phyloP scores from a whole-genome alignment of 2,329 filamentous ascomycete genomes.

The Penicillium corylophilum region DNA sequence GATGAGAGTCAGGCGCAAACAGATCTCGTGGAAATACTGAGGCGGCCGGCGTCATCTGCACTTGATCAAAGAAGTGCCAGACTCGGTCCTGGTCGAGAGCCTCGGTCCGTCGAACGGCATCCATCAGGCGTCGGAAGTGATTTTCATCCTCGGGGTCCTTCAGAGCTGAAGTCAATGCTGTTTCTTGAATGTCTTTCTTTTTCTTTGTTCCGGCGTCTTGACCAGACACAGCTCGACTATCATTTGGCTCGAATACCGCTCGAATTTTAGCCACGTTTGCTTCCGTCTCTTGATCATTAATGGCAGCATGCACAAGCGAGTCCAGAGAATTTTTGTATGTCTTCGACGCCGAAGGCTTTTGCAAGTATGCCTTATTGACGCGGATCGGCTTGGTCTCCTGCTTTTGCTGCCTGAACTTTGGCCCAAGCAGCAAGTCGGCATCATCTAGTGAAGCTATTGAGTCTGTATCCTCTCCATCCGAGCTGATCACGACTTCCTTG shows the following conservation, averaged over 20 bases:
- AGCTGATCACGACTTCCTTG: constrained; percentile 58
- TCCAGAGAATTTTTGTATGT: constrained; percentile 65
- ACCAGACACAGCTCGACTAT: neutral
- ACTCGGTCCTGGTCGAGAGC: constrained; percentile 52
- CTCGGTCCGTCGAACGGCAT: constrained; percentile 62
- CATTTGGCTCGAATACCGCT: constrained; percentile 25
- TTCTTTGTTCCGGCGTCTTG: constrained; percentile 1
- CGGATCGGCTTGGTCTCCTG: neutral
- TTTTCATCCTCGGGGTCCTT: constrained; percentile 44
- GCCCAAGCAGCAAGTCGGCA: constrained; percentile 38
- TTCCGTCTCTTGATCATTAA: constrained; percentile 59
- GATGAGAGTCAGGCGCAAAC: constrained; percentile 32
- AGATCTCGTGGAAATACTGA: constrained; percentile 37
- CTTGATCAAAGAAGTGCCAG: constrained; percentile 58
- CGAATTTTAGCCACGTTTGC: constrained; percentile 48
- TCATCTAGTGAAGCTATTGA: constrained; percentile 57
- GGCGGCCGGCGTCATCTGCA: constrained; percentile 18
- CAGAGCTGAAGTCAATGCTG: constrained; percentile 44
- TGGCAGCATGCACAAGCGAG: constrained; percentile 59
- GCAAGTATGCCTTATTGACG: constrained; percentile 1
- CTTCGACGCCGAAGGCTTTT: constrained; percentile 6
- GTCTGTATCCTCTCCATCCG: constrained; percentile 68
- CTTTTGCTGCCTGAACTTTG: constrained; percentile 28
- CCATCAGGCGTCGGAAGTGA: constrained; percentile 50
- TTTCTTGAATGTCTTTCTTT: constrained; percentile 32